Conservation (phyloP, 129 eudicot genomes). For the Helianthus tuberosus region DNA sequence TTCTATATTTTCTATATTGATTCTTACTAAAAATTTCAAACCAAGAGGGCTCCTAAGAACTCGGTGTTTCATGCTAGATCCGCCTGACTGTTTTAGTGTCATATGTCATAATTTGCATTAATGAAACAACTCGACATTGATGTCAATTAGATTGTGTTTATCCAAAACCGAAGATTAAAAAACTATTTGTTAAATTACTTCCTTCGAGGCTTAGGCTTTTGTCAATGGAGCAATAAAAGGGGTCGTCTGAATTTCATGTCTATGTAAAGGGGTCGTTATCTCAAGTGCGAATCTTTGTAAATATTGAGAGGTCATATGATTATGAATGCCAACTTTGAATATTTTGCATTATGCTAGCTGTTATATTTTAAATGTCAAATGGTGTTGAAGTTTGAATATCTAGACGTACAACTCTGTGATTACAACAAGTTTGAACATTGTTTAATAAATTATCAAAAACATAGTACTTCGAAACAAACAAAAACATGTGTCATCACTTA, state of each 20-base stretch:
- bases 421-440: background rate
- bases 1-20: no score
- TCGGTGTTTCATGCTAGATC: no score
- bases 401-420: background rate
- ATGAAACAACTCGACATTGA: background rate
- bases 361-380: background rate
- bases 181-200: background rate
- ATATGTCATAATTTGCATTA: no score
- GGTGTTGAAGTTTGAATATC: background rate
- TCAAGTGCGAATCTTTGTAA: background rate
- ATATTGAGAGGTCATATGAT: conserved; percentile 20
- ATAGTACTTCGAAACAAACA: background rate
- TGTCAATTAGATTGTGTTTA: background rate
- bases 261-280: conserved; percentile 19
- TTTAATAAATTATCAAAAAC: background rate
- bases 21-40: no score
- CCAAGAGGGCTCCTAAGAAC: no score
- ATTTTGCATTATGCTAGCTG: background rate
- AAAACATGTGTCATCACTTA: conserved; percentile 16
- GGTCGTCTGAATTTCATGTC: conserved; percentile 6
- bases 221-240: background rate
- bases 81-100: no score
- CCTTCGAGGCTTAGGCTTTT: background rate
- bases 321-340: conserved; percentile 21
- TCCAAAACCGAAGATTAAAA: background rate